Percentiles rank a stretch among this genome's conserved stretches.
Evolutionary conservation across 805 yeast genomes (phyloP).

Genomic region (Sugiyamaella marilandica): DNA sequence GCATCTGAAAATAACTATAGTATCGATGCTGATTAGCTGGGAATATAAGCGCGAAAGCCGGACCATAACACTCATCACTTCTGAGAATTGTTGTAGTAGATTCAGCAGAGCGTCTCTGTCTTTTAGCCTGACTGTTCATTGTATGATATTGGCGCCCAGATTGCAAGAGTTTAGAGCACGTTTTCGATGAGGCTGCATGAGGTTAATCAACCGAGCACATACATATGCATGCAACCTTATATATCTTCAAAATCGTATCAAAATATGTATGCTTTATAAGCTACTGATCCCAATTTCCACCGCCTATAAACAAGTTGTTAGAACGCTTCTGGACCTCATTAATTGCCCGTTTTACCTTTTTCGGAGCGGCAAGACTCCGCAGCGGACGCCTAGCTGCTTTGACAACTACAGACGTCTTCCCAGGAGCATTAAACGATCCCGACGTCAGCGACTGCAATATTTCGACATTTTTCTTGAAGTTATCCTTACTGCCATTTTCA

Average conservation of each 20-base stretch:
- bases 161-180: too few relatives aligned
- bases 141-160: too few relatives aligned
- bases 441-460: constrained; percentile 9
- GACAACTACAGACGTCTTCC: constrained; percentile 3
- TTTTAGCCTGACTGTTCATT: too few relatives aligned
- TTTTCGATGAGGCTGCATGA: too few relatives aligned
- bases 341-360: constrained; percentile 3
- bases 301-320: neutral
- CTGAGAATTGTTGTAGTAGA: too few relatives aligned
- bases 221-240: constrained; percentile 3
- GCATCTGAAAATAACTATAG: too few relatives aligned
- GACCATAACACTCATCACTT: too few relatives aligned
- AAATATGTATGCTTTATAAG: neutral
- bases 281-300: constrained; percentile 5
- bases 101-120: too few relatives aligned
- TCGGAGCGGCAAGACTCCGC: constrained; percentile 7
- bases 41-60: too few relatives aligned
- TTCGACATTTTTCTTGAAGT: constrained; percentile 7
- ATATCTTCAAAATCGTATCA: neutral
- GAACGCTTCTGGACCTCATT: constrained; percentile 1
- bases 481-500: neutral
- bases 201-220: neutral
- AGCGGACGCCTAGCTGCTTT: neutral
- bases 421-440: neutral
- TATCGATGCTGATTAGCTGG: too few relatives aligned